These are phyloP conservation scores for Ilex asprella DNA, from an alignment of 257 asterid genomes.

Conservation along the genomic window DNA sequence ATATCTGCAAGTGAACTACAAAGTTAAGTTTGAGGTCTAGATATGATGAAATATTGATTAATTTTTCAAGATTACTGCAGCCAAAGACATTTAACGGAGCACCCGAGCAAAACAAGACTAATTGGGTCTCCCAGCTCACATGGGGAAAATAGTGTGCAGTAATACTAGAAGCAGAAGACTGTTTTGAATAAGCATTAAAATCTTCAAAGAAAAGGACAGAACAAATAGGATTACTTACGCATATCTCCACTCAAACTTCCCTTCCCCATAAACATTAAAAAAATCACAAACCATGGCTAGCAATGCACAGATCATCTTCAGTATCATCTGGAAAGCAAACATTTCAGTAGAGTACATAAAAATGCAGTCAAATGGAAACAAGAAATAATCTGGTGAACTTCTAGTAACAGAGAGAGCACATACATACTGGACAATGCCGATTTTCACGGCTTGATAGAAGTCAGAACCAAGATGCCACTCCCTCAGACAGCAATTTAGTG, in stretches of 20 bases:
- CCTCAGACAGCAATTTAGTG: constrained; percentile 61
- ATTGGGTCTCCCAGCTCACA: not conserved
- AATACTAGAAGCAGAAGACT: not conserved
- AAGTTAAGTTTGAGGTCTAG: constrained; percentile 13
- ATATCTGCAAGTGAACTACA: constrained; percentile 59
- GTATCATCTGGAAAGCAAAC: constrained; percentile 62
- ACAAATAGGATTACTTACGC: constrained; percentile 52
- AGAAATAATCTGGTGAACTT: too few species aligned
- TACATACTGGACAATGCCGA: constrained; percentile 98
- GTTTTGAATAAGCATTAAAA: not conserved
- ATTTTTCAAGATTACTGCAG: not conserved
- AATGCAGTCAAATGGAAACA: constrained; percentile 5
- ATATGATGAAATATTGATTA: not conserved
- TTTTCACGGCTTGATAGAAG: constrained; percentile 88
- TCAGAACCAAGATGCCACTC: constrained; percentile 85
- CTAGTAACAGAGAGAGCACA: constrained; percentile 8
- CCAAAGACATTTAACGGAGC: constrained; percentile 5
- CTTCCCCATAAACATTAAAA: constrained; percentile 89
- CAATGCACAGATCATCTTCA: constrained; percentile 89
- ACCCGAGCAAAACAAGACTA: not conserved
- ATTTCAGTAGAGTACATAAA: constrained; percentile 4
- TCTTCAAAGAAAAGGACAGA: not conserved
- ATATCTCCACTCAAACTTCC: constrained; percentile 89
- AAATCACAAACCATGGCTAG: constrained; percentile 72
- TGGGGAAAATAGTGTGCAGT: not conserved